Base-by-base conservation (phyloP, 148 eudicot species). In the Vaccinium vitisidaea region DNA sequence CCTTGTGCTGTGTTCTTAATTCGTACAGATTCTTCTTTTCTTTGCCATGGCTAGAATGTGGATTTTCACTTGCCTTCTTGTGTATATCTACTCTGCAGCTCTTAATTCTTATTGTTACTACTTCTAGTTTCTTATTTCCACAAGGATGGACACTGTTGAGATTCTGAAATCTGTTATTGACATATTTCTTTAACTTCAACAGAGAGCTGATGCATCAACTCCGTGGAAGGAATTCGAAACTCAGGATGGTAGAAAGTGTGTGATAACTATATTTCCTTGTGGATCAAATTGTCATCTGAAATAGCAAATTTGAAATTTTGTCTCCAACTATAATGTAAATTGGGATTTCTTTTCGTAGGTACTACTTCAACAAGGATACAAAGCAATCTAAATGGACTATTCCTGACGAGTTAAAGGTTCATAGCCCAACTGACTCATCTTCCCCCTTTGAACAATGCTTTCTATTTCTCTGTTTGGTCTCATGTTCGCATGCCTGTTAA, bases 191-290 rank as follows among this genome's bases (percentile, higher is more conserved):
- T 75, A 85, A 76, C 6, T 80, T 82, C 83, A 70, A 82, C 94
- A 96, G 99, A 94, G 97, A 88, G 99, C 98, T 74, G 98, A 96
- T 89, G 98, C 99, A 18, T 96, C 98, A 3, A 93, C 98, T 84
- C 95, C 92, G n/a, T 96, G 99, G 99, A 96, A 97, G 89, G 99
- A 97, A 87, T 95, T 97, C 87, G 92, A 98, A 53, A 94, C 98
- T 59, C 84, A 92, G 15, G 98, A 95, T 84, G 99, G 98, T 79
- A 91, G 91, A 87, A 95, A 90, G 99, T 97, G 89, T 65, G 98
- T 82, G 73, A 13, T 48, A 56, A 55, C 54, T 77, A 75, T 46
- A 50, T 82, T 87, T 70, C 54, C 3, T 21, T 46, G 67, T 56
- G 50, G 54, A 61, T 75, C 53, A 71, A 55, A 39, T 16, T 52